Conservation (phyloP, 2,329 filamentous ascomycete genomes). For the Phialophora chinensis region DNA sequence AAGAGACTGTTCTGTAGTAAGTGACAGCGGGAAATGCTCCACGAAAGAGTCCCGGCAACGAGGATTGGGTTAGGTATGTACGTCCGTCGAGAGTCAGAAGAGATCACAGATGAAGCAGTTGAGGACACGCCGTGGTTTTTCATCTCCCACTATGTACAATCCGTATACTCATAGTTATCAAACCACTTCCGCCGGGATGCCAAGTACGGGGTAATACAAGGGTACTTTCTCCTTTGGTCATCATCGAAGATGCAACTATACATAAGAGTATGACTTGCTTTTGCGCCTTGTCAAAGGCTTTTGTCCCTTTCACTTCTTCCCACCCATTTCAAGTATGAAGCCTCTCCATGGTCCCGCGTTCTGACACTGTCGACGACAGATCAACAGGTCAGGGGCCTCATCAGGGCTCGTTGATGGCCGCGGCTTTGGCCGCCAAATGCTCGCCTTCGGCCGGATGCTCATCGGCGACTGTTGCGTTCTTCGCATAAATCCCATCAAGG, state of each 20-base stretch:
- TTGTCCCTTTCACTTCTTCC: not conserved
- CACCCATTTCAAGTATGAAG: not conserved
- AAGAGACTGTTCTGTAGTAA: not conserved
- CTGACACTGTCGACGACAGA: not conserved
- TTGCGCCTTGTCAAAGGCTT: not conserved
- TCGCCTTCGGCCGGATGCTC: constrained; percentile 36
- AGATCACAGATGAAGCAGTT: not conserved
- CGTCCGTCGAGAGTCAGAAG: not conserved
- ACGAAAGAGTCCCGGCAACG: not conserved
- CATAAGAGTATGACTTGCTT: not conserved
- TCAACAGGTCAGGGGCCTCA: not conserved
- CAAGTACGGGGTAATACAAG: not conserved
- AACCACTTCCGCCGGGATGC: not conserved
- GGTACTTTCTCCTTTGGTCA: not conserved
- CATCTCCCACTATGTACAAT: not conserved
- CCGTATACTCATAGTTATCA: not conserved
- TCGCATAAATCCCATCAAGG: constrained; percentile 78
- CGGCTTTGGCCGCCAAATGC: constrained; percentile 34
- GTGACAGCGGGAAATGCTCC: not conserved
- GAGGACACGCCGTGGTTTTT: not conserved
- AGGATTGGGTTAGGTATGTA: not conserved
- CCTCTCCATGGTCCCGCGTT: not conserved
- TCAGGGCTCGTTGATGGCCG: constrained; percentile 38
- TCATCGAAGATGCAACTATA: not conserved
- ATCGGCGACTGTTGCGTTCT: constrained; percentile 34